phyloP scores from a whole-genome alignment of 2,329 filamentous ascomycete genomes.

The Chaetoscypha palmicola region DNA sequence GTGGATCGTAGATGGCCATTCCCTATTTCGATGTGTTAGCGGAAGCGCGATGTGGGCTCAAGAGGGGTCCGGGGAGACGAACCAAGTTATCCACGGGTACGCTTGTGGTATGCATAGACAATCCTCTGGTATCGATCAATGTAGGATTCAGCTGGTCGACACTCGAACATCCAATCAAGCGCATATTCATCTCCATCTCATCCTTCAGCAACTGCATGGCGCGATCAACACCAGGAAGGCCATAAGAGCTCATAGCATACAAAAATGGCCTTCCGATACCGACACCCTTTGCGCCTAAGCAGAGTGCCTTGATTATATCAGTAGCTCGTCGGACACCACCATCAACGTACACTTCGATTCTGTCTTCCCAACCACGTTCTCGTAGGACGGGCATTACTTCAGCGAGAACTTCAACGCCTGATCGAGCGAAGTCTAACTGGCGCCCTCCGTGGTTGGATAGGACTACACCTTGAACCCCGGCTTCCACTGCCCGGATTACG shows the following conservation, averaged over 20 bases:
- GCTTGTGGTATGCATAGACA: slow-evolving; percentile 52
- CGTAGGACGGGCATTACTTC: slow-evolving; percentile 87
- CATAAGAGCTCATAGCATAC: slow-evolving; percentile 93
- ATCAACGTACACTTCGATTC: slow-evolving; percentile 84
- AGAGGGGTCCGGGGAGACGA: slow-evolving; percentile 9
- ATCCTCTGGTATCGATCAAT: slow-evolving; percentile 68
- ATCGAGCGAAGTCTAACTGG: slow-evolving; percentile 86
- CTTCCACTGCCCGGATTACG: slow-evolving; percentile 77
- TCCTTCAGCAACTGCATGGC: slow-evolving; percentile 92
- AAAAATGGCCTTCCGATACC: slow-evolving; percentile 93
- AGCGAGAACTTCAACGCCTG: slow-evolving; percentile 81
- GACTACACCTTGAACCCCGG: slow-evolving; percentile 80
- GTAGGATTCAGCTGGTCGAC: slow-evolving; percentile 74
- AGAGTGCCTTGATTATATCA: slow-evolving; percentile 92
- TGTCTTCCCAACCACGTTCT: slow-evolving; percentile 62
- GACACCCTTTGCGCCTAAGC: slow-evolving; percentile 83
- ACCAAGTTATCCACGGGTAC: slow-evolving; percentile 56
- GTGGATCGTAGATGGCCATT: slow-evolving; percentile 36
- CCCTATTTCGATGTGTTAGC: slow-evolving; percentile 17
- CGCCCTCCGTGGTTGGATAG: slow-evolving; percentile 94
- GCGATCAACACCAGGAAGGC: slow-evolving; percentile 75
- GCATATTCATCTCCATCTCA: slow-evolving; percentile 99
- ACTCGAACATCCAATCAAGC: slow-evolving; percentile 72
- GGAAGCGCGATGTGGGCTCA: slow-evolving; percentile 6
- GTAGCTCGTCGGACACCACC: slow-evolving; percentile 85